Evolutionary conservation across 176 grass and related monocot genomes (phyloP).

Genomic region (Lolium perenne): DNA sequence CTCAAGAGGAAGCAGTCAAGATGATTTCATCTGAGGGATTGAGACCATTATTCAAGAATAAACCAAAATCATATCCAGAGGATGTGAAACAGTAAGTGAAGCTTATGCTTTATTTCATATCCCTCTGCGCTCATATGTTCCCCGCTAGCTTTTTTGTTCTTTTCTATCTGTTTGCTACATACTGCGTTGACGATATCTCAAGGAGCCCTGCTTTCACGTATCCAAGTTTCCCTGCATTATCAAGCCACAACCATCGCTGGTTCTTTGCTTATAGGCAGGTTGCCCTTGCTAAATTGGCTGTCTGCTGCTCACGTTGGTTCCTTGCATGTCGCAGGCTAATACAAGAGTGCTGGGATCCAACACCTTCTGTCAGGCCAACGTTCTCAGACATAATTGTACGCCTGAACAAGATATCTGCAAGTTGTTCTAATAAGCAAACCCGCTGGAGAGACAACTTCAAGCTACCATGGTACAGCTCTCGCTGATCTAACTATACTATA

Average conservation of each 20-base stretch:
- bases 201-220: background rate
- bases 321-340: constrained; percentile 64
- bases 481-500: background rate
- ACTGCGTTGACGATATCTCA: background rate
- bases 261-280: background rate
- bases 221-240: background rate
- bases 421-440: constrained; percentile 60
- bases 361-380: constrained; percentile 59
- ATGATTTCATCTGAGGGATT: constrained; percentile 80
- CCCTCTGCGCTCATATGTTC: background rate
- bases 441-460: constrained; percentile 85
- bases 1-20: constrained; percentile 61
- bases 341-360: constrained; percentile 82
- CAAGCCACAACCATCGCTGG: background rate
- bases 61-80: constrained; percentile 67
- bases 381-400: constrained; percentile 84
- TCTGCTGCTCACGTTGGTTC: constrained; percentile 18
- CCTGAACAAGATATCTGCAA: constrained; percentile 61
- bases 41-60: constrained; percentile 86
- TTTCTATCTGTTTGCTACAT: background rate
- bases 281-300: background rate
- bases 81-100: constrained; percentile 83
- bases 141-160: background rate
- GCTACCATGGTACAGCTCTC: constrained; percentile 68
- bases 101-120: background rate